These are phyloP conservation scores for Russula olivacea DNA, from an alignment of 768 basidiomycete species.

Conservation along the genomic window DNA sequence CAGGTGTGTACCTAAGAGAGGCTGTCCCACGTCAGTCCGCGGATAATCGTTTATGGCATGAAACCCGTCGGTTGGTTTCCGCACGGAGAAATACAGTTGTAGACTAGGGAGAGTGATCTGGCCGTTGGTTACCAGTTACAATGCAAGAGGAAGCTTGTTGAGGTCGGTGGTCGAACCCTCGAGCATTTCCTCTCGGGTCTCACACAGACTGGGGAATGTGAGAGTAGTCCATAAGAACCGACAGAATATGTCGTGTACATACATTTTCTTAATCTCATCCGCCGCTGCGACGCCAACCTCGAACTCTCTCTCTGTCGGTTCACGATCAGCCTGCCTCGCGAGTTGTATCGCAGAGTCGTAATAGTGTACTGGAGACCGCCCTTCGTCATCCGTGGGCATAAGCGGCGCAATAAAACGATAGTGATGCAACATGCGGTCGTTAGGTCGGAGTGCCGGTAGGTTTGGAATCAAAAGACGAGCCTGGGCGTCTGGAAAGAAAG, in stretches of 20 bases:
- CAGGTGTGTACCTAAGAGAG: conserved; percentile 20
- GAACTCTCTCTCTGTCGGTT: conserved; percentile 65
- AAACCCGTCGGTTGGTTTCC: background rate
- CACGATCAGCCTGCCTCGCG: conserved; percentile 52
- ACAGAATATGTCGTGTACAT: conserved; percentile 27
- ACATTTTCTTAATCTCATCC: conserved; percentile 57
- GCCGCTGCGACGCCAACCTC: conserved; percentile 56
- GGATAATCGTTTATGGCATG: background rate
- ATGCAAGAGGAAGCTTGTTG: conserved; percentile 2
- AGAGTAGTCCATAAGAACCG: conserved; percentile 7
- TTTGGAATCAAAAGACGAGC: conserved; percentile 70
- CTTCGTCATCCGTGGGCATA: conserved; percentile 49
- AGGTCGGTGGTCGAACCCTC: conserved; percentile 48
- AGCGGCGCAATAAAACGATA: conserved; percentile 72
- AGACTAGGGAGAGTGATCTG: background rate
- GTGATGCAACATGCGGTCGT: conserved; percentile 72
- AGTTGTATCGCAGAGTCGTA: conserved; percentile 75
- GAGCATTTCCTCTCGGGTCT: conserved; percentile 60
- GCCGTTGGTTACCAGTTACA: background rate
- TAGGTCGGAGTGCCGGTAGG: conserved; percentile 62
- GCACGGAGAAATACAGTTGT: background rate
- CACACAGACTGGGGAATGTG: conserved; percentile 43
- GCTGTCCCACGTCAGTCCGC: background rate
- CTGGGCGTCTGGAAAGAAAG: conserved; percentile 45
- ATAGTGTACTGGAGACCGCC: conserved; percentile 64